Evolutionary conservation across 73 alveolate genomes (phyloP), one percentile per base, ranked within the genome.

Genomic region (Paramecium octaurelia): DNA sequence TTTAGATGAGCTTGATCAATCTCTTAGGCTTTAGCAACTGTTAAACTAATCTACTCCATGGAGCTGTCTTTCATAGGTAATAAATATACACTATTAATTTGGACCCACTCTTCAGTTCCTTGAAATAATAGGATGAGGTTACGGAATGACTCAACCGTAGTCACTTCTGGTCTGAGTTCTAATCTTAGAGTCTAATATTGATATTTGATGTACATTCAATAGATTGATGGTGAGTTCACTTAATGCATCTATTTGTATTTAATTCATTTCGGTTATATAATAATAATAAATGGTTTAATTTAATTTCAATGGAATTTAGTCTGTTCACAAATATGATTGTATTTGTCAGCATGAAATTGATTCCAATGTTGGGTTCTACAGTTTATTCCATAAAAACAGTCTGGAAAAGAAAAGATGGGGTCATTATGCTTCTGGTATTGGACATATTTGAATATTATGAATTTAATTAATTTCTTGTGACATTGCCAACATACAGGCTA

Each of bases 291-390:
- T 54, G 21, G 31, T 54, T 54, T 54, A 54, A 54, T 54, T 54
- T 75, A 75, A 21, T 36, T 31, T 75, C 88, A 75, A 34, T 75
- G 36, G 40, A 75, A 75, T 35, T 75, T 75, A 34, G 64, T 75
- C 16, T 75, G 42, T 75, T 75, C 88, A 36, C 88, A 75, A 36
- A 36, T 27, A 75, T 75, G 88, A 40, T 36, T 75, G n/a, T 36
- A 75, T 75, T 75, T 21, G 6, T 18, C 8, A 0, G 64, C 59
- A 75, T 75, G 88, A 34, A 3, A 34, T 75, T 24, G 16, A 35
- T 75, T 21, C n/a, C 58, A 3, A 54, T 54, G 69, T 40, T 75
- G n/a, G 12, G 42, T 75, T 75, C 88, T 75, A 36, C 88, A 75
- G 38, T 75, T 75, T 2, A 75, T 36, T 14, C 88, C 88, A 36